phyloP scores from a whole-genome alignment of 805 yeast species.

The Wickerhamomyces rabaulensis region DNA sequence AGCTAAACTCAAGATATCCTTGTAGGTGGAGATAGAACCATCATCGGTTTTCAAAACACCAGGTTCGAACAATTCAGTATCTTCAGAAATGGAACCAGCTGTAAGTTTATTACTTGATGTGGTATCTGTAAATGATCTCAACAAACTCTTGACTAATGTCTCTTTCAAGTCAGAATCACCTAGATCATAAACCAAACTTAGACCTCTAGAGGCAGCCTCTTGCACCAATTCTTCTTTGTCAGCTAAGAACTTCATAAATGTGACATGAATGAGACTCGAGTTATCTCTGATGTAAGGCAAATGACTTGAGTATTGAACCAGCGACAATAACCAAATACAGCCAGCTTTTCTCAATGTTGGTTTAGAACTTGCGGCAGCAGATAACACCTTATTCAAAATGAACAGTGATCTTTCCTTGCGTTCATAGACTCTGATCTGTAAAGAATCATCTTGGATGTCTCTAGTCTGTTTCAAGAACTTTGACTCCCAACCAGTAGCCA shows the following conservation, averaged over 20 bases:
- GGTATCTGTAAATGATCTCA: constrained; percentile 74
- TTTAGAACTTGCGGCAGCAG: constrained; percentile 55
- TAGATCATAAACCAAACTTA: constrained; percentile 73
- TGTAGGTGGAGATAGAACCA: constrained; percentile 85
- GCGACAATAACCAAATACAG: constrained; percentile 80
- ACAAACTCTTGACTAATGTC: constrained; percentile 62
- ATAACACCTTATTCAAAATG: constrained; percentile 46
- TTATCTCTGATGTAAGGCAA: constrained; percentile 31
- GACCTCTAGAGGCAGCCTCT: constrained; percentile 87
- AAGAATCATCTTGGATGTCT: constrained; percentile 43
- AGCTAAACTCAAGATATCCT: constrained; percentile 82
- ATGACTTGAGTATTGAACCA: constrained; percentile 69
- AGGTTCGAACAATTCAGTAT: constrained; percentile 80
- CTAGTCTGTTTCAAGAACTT: constrained; percentile 42
- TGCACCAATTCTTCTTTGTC: constrained; percentile 86
- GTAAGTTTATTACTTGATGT: constrained; percentile 37
- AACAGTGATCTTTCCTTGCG: constrained; percentile 12
- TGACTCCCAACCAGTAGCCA: constrained; percentile 76
- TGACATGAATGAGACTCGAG: constrained; percentile 59
- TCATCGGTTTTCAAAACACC: constrained; percentile 77
- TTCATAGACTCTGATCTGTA: constrained; percentile 2
- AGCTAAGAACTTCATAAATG: constrained; percentile 73
- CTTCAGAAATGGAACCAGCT: constrained; percentile 69
- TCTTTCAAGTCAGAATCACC: constrained; percentile 68
- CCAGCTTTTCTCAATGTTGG: constrained; percentile 72